These are phyloP conservation scores for Shiraia bambusicola DNA, from an alignment of 2,329 filamentous ascomycete species.

Conservation along the genomic window DNA sequence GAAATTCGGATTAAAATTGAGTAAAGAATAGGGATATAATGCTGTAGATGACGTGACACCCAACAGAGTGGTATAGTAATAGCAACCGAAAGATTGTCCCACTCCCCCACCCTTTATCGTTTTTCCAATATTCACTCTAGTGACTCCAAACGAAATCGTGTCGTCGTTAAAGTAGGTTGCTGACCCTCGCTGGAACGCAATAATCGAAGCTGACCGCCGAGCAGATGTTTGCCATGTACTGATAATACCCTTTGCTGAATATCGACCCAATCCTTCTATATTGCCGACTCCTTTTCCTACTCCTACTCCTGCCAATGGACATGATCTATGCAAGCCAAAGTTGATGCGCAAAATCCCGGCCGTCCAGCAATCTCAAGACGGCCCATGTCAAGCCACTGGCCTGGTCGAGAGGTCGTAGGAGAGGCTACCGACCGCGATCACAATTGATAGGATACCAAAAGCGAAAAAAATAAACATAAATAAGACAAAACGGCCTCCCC, in stretches of 20 bases:
- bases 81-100: slow-evolving; percentile 7
- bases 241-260: too few relatives aligned
- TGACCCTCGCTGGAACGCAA: not conserved
- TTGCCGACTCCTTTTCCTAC: not conserved
- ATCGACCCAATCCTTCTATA: too few relatives aligned
- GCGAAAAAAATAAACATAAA: too few relatives aligned
- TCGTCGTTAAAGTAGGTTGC: slow-evolving; percentile 16
- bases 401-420: too few relatives aligned
- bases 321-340: too few relatives aligned
- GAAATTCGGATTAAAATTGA: slow-evolving; percentile 7
- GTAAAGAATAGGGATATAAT: slow-evolving; percentile 21
- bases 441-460: too few relatives aligned
- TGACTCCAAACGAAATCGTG: slow-evolving; percentile 9
- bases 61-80: slow-evolving; percentile 18
- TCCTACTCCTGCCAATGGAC: too few relatives aligned
- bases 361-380: too few relatives aligned
- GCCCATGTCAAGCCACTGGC: too few relatives aligned
- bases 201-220: not conserved
- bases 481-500: not conserved
- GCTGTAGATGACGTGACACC: slow-evolving; percentile 20
- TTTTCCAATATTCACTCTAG: slow-evolving; percentile 1
- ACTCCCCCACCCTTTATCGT: slow-evolving; percentile 8
- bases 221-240: not conserved
- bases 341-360: too few relatives aligned
- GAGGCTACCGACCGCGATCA: too few relatives aligned